phyloP scores from a whole-genome alignment of 805 yeast species.

The Starmerella cellae region DNA sequence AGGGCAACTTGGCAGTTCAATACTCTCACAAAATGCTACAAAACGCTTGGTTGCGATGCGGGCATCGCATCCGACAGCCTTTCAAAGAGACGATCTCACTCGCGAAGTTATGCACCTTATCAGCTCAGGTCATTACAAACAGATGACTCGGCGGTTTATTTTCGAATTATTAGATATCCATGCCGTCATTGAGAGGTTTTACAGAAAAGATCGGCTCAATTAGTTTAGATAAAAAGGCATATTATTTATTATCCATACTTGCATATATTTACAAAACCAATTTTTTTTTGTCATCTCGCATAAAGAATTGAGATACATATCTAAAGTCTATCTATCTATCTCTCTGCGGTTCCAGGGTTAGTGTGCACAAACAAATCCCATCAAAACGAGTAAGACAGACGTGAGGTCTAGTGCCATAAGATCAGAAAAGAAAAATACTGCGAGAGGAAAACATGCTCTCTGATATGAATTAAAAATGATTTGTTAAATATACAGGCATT shows the following conservation, averaged over 20 bases:
- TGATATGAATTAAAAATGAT: too few relatives aligned
- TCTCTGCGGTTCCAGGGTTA: too few relatives aligned
- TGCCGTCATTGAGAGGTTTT: slow-evolving; percentile 14
- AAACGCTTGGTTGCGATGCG: slow-evolving; percentile 46
- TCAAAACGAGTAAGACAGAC: too few relatives aligned
- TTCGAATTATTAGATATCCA: slow-evolving; percentile 45
- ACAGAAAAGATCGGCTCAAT: neutral
- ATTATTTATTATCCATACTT: neutral
- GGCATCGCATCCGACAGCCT: slow-evolving; percentile 36
- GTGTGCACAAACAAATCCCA: too few relatives aligned
- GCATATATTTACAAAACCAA: neutral
- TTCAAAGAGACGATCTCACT: slow-evolving; percentile 46
- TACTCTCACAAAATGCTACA: slow-evolving; percentile 40
- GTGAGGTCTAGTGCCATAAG: too few relatives aligned
- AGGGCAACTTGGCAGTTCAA: slow-evolving; percentile 45
- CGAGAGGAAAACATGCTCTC: too few relatives aligned
- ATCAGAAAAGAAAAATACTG: too few relatives aligned
- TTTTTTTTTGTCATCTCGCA: neutral
- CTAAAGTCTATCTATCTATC: too few relatives aligned
- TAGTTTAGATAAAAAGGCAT: neutral
- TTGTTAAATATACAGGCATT: too few relatives aligned
- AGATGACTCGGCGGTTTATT: slow-evolving; percentile 48
- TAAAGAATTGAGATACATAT: neutral
- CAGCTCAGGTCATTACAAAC: slow-evolving; percentile 48
- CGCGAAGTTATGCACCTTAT: slow-evolving; percentile 37